Percentiles rank a stretch among this genome's conserved stretches.
Conservation (phyloP, 2,329 filamentous ascomycete genomes). For the Fusarium tanahbumbuense region DNA sequence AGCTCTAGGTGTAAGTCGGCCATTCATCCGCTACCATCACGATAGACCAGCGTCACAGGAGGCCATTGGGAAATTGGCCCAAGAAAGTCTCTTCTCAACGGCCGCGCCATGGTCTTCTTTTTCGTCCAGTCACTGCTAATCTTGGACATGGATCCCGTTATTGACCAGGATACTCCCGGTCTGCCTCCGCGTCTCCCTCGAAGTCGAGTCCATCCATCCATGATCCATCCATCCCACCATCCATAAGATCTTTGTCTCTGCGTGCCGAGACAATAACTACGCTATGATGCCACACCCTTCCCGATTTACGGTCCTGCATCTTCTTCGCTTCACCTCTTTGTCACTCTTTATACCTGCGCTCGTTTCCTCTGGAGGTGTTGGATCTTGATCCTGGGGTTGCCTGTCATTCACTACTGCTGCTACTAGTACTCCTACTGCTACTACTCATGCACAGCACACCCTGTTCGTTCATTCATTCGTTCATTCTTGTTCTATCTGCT, state of each 20-base stretch:
- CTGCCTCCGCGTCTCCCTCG: constrained; percentile 39
- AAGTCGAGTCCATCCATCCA: constrained; percentile 10
- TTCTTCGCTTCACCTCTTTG: constrained; percentile 12
- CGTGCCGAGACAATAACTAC: constrained; percentile 28
- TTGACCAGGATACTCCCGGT: constrained; percentile 37
- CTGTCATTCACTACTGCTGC: constrained; percentile 11
- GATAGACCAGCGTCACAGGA: constrained; percentile 44
- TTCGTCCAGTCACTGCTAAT: constrained; percentile 42
- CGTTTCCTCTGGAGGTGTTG: constrained; percentile 14
- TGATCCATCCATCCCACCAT: constrained; percentile 24
- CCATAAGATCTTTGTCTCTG: constrained; percentile 41
- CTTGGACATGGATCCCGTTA: constrained; percentile 8
- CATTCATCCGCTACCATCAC: constrained; percentile 31
- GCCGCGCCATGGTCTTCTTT: constrained; percentile 38
- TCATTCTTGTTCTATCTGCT: constrained; percentile 24
- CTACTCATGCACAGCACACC: constrained; percentile 24
- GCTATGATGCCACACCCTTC: constrained; percentile 34
- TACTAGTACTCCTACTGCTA: constrained; percentile 14
- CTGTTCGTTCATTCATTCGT: constrained; percentile 8
- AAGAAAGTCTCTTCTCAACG: constrained; percentile 33
- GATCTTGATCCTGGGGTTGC: constrained; percentile 20
- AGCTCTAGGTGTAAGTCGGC: constrained; percentile 40
- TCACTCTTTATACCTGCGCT: constrained; percentile 17
- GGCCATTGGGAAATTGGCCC: constrained; percentile 44
- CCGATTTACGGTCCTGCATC: constrained; percentile 14